Evolutionary conservation across 306 rosid genomes (phyloP).

Genomic region (Fragaria nilgerrensis): DNA sequence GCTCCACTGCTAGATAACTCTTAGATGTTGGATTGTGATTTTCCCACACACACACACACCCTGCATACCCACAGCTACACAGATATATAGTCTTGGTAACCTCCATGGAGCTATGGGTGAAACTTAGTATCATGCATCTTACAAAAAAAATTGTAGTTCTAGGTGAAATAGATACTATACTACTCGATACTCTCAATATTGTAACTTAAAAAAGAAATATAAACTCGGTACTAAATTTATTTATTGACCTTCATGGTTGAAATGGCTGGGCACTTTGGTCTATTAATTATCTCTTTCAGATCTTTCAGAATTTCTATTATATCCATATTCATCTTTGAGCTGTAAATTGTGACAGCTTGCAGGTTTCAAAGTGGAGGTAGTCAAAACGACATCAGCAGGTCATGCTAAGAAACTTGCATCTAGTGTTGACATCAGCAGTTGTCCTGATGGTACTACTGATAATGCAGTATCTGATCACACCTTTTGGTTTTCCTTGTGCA

Average conservation of each 20-base stretch:
- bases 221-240: background rate
- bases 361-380: slow-evolving; percentile 94
- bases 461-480: slow-evolving; percentile 16
- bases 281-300: slow-evolving; percentile 6
- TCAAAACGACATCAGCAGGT: slow-evolving; percentile 89
- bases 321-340: slow-evolving; percentile 26
- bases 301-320: slow-evolving; percentile 17
- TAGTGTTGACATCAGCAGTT: slow-evolving; percentile 78
- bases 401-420: slow-evolving; percentile 92
- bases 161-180: background rate
- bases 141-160: background rate
- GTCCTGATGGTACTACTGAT: slow-evolving; percentile 84
- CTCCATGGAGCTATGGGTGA: background rate
- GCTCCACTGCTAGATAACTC: background rate
- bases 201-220: background rate
- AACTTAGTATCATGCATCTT: background rate
- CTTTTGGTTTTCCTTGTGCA: slow-evolving; percentile 23
- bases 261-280: background rate
- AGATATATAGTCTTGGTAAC: background rate
- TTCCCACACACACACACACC: background rate
- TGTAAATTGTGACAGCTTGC: slow-evolving; percentile 82
- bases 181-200: background rate
- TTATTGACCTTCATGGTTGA: slow-evolving; percentile 7
- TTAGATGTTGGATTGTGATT: background rate
- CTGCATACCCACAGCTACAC: background rate